Evolutionary conservation across 139 green algal genomes (phyloP).

Genomic region (Tetradesmus lagerheimii): DNA sequence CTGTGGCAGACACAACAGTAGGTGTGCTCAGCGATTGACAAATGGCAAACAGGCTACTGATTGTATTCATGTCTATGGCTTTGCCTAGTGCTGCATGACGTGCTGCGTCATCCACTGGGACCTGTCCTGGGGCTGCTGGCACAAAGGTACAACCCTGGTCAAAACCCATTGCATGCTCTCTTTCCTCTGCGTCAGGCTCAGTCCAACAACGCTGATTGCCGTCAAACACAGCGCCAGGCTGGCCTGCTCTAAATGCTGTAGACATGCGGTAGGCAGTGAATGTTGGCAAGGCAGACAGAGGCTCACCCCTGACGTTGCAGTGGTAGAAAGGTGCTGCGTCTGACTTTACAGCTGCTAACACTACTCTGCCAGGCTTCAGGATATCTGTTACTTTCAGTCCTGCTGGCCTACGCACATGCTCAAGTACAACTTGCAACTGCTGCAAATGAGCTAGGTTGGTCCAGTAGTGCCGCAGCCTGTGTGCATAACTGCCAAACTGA

Average conservation of each 20-base stretch:
- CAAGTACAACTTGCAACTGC: neutral
- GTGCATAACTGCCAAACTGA: constrained; percentile 30
- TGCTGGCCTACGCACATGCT: neutral
- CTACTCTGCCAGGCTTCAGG: neutral
- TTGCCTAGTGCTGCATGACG: neutral
- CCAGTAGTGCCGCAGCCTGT: constrained; percentile 39
- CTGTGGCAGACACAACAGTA: neutral
- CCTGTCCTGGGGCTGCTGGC: neutral
- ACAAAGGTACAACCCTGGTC: neutral
- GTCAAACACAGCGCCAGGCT: neutral
- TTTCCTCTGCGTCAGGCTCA: constrained; percentile 7
- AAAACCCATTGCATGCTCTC: constrained; percentile 24
- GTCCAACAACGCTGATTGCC: neutral
- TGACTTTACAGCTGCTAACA: neutral
- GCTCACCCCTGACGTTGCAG: constrained; percentile 15
- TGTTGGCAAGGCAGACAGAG: neutral
- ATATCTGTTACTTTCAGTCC: constrained; percentile 23
- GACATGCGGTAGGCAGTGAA: neutral
- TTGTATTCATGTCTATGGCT: neutral
- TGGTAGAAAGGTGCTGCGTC: neutral
- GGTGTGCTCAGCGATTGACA: neutral
- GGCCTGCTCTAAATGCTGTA: neutral
- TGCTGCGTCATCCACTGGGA: neutral
- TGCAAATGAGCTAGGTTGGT: constrained; percentile 3
- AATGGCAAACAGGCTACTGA: neutral